Base-by-base conservation (phyloP, 805 yeast species). In the Kodamaea neixiangensis region DNA sequence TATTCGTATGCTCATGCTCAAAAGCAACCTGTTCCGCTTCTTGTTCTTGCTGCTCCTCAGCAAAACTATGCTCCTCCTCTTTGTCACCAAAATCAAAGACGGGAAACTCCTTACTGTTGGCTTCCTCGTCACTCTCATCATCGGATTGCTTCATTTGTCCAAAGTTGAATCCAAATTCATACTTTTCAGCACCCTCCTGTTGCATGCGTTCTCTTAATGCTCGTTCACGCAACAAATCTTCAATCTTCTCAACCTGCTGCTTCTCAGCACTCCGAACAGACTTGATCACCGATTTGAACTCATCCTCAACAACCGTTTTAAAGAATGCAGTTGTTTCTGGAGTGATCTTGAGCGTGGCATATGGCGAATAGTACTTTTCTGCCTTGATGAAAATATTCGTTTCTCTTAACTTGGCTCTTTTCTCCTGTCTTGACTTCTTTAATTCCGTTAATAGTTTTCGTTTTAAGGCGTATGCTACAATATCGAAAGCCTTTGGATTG, bases 391-490 rank as follows among this genome's bases (percentile, higher is more conserved):
- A 73, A 3, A 72, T 56, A 50, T 73, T 72, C 5, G 54, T 47
- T 10, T 59, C 58, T 22, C 77, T 51, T 14, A 56, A 50, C 13
- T 53, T 44, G n/a, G 61, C 51, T 42, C 59, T 61, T 2, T 52
- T 47, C 18, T 59, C 50, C 50, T 61, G 74, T 17, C 58, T 52
- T 54, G 61, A 65, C 47, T 17, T 42, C 3, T 33, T 40, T 19
- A 46, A 35, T 25, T 61, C 71, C 54, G 65, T 58, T 3, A 80
- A 64, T 7, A 60, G 63, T 14, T 74, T 55, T 47, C 89, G 69
- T 35, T 74, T 75, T 18, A 71, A 65, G 0, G 89, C 84, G 62
- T 83, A 84, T 38, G 70, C 81, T 11, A 75, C 80, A 37, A 87
- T 73, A 65, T 86, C 85, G 54, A 85, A 80, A 11, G 50, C 19